A percentile compares a stretch with the other conserved stretches of the same genome.
phyloP scores from a whole-genome alignment of 805 yeast species.

The Brettanomyces sp. region DNA sequence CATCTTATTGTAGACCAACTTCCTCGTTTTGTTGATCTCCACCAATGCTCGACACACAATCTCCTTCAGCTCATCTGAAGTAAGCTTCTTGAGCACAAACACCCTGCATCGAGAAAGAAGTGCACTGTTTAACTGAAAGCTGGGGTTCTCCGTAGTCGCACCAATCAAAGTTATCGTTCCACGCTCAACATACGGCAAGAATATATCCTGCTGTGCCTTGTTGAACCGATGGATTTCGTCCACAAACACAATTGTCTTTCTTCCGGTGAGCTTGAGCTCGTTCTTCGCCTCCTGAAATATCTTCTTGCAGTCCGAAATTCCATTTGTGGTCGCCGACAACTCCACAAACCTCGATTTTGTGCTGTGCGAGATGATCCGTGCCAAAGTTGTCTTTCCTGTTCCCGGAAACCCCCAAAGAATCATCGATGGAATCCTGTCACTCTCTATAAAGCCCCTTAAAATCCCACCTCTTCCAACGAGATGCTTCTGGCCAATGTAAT shows the following conservation, averaged over 20 bases:
- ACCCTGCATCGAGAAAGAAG: slow-evolving; percentile 77
- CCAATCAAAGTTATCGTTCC: slow-evolving; percentile 82
- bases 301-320: slow-evolving; percentile 55
- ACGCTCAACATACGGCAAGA: slow-evolving; percentile 74
- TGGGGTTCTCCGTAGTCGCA: slow-evolving; percentile 96
- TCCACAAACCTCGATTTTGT: slow-evolving; percentile 58
- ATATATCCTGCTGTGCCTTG: slow-evolving; percentile 78
- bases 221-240: slow-evolving; percentile 91
- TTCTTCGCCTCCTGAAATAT: slow-evolving; percentile 43
- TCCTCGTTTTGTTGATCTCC: slow-evolving; percentile 50
- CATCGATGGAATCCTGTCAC: slow-evolving; percentile 73
- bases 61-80: slow-evolving; percentile 35
- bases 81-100: slow-evolving; percentile 53
- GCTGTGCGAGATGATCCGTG: slow-evolving; percentile 45
- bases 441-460: slow-evolving; percentile 52
- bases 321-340: slow-evolving; percentile 74
- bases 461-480: slow-evolving; percentile 59
- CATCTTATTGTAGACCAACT: slow-evolving; percentile 38
- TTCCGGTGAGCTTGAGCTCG: slow-evolving; percentile 36
- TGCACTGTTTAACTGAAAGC: slow-evolving; percentile 73
- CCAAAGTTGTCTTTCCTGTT: slow-evolving; percentile 82
- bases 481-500: slow-evolving; percentile 81
- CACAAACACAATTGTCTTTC: slow-evolving; percentile 65
- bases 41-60: slow-evolving; percentile 53
- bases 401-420: slow-evolving; percentile 96